Conservation (phyloP, 768 basidiomycete species). For the Kwoniella sp. region DNA sequence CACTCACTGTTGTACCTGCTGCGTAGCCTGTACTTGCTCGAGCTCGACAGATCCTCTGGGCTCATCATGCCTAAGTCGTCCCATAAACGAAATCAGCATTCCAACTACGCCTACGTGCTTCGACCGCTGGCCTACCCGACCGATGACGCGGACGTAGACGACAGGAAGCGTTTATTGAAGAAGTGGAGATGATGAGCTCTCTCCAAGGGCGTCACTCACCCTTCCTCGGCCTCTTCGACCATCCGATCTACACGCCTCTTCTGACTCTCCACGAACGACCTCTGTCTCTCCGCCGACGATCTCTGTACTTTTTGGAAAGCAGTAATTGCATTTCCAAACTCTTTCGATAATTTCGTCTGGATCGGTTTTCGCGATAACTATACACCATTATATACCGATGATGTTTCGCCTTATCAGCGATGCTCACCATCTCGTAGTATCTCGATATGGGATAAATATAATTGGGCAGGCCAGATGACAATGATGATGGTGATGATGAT, state of each 20-base stretch:
- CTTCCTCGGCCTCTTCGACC: slow-evolving; percentile 40
- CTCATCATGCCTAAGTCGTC: slow-evolving; percentile 28
- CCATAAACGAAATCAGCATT: too few relatives aligned
- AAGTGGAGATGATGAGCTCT: too few relatives aligned
- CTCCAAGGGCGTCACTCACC: slow-evolving; percentile 14
- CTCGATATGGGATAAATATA: too few relatives aligned
- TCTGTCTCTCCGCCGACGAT: slow-evolving; percentile 82
- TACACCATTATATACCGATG: too few relatives aligned
- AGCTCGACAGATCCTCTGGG: slow-evolving; percentile 47
- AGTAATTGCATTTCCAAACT: slow-evolving; percentile 83
- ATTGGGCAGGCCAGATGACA: too few relatives aligned
- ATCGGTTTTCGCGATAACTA: slow-evolving; percentile 55
- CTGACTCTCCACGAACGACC: slow-evolving; percentile 83
- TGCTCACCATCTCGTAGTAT: too few relatives aligned
- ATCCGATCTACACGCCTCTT: slow-evolving; percentile 82
- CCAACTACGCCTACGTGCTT: too few relatives aligned
- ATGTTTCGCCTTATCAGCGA: too few relatives aligned
- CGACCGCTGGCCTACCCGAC: too few relatives aligned
- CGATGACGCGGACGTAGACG: too few relatives aligned
- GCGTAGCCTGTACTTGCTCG: slow-evolving; percentile 49
- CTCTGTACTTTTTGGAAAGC: slow-evolving; percentile 91
- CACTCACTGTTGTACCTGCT: slow-evolving; percentile 50
- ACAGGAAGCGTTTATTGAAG: too few relatives aligned
- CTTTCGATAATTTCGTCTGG: slow-evolving; percentile 88
- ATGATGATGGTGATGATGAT: neutral